Evolutionary conservation across 164 flowering plant species (phyloP), one percentile per base, ranked within the genome.

Genomic region (Tetrastigma voinierianum): DNA sequence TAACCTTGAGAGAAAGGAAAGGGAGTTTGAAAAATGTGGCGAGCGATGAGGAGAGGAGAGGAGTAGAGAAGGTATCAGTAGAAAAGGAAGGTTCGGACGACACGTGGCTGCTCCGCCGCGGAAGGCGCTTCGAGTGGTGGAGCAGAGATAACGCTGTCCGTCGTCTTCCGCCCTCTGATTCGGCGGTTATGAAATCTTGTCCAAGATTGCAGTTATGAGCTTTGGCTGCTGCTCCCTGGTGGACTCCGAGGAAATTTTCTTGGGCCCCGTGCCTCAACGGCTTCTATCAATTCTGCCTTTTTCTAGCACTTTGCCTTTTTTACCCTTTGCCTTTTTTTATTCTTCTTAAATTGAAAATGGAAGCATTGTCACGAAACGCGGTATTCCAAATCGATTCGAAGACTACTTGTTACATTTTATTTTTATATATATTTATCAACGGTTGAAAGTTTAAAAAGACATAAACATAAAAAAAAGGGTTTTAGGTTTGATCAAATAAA

Each of bases 51-150:
- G n/a, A n/a, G n/a, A n/a, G n/a, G 19, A 6, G 59, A 19, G 69
- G 67, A 80, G 80, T n/a, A n/a, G n/a, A n/a, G n/a, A n/a, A n/a
- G 73, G 76, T 80, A 83, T 83, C 88, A 63, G 72, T 65, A 80
- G 66, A 74, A 68, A 57, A 21, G 81, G 85, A 76, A 69, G 76
- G 1, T 46, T 59, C 54, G 68, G 56, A 2, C 14, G 83, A 86
- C 90, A 86, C 90, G 88, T 86, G 90, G 80, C 51, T 67, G 58
- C 51, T 12, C 18, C 12, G 14, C 17, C 19, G 23, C 12, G 60
- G 14, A 43, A 6, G 18, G 23, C 48, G 40, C 51, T 45, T 32
- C n/a, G 65, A 61, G 68, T 21, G 72, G 64, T 62, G n/a, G 72
- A 70, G 46, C 18, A 32, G 67, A 53, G 46, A 40, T 57, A n/a